Evolutionary conservation across 495 filamentous ascomycete species (phyloP), one percentile per base, ranked within the genome.

Genomic region (Lindgomyces ingoldianus): DNA sequence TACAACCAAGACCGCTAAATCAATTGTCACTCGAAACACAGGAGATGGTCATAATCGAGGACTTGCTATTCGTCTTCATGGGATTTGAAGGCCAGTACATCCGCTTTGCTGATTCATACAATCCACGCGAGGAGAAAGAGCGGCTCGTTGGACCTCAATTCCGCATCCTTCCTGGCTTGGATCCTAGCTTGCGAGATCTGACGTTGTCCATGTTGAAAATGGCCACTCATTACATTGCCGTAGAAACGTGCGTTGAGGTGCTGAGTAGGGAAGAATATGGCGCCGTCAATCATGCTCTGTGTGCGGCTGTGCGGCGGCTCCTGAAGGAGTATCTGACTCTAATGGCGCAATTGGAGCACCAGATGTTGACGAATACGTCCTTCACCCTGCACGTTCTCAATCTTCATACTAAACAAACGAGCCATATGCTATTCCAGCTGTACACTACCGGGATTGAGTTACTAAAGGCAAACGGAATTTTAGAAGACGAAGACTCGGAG

Each of bases 21-120:
- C 82, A 89, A 51, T 76, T 97, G 61, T 83, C 89, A 1, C 76
- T 91, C 21, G 88, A 94, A 60, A 84, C 80, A 8, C 94, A 98
- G 72, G 94, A 98, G 75, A 82, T 83, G 11, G 89, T 85, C 2
- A 88, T 98, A 11, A 77, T 98, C 52, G 93, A 96, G 66, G 94
- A 98, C 69, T 76, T 98, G 21, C 74, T 97, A 33, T 97, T 91
- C 74, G 91, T 95, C 2, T 93, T 97, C 67, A 97, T 98, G 93
- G 94, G 94, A n/a, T 95, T 91, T 64, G 94, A 98, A 76, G 94
- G 94, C 26, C 91, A 96, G 74, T 97, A 97, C 74, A 89, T 98
- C 67, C 91, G 92, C 61, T 98, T 91, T 68, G 81, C 81, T 39
- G 85, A 85, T 57, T 82, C 84, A 1, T 97, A 96, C 74, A 88